A percentile compares a stretch with the other conserved stretches of the same genome.
Evolutionary conservation across 257 asterid species (phyloP).

Genomic region (Solanum okadae): DNA sequence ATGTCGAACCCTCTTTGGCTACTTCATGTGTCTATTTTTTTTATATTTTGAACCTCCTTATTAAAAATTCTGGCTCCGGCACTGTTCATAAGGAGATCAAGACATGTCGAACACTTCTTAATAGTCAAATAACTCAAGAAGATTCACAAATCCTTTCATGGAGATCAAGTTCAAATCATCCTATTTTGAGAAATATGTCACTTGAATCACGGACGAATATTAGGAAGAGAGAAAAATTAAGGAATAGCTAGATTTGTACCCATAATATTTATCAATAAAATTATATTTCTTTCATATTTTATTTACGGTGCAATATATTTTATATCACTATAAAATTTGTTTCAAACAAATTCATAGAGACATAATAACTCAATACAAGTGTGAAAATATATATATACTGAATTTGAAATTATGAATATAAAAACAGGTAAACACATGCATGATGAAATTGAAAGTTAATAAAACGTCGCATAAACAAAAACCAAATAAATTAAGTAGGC

Average conservation of each 20-base stretch:
- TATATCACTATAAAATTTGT: no score
- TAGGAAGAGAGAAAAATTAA: background rate
- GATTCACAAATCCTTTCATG: background rate
- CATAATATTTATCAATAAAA: no score
- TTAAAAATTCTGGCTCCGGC: no score
- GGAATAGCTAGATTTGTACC: rapidly evolving
- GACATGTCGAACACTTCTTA: background rate
- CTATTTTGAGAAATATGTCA: no score
- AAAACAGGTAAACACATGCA: background rate
- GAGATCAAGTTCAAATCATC: background rate
- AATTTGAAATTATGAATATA: background rate
- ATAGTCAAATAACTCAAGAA: background rate
- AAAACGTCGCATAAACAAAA: background rate
- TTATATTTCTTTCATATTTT: no score
- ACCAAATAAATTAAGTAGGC: background rate
- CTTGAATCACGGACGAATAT: background rate
- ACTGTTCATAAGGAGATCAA: background rate
- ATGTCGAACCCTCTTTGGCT: no score
- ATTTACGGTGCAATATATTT: no score
- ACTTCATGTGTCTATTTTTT: no score
- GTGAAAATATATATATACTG: background rate
- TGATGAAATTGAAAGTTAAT: background rate
- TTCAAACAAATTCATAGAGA: background rate
- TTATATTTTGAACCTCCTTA: no score
- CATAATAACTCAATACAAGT: background rate